A percentile compares a stretch with the other conserved stretches of the same genome.
Evolutionary conservation across 1,284 basidiomycete species (phyloP).

Genomic region (Ceratobasidium sp.): DNA sequence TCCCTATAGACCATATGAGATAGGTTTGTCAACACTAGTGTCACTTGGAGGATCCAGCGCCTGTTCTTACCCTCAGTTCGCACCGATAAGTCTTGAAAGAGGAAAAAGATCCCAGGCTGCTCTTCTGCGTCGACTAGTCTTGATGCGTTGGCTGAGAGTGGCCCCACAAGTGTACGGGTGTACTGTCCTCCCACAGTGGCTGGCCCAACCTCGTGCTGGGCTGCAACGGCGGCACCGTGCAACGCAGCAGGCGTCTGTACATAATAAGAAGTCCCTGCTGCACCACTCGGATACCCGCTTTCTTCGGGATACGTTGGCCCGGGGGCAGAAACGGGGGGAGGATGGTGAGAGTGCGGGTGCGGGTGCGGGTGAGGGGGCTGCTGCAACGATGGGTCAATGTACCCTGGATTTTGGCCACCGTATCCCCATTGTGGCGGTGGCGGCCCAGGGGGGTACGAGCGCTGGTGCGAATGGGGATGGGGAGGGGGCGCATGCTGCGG

Average conservation of each 20-base stretch:
- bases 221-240: constrained; percentile 29
- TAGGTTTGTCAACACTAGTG: not conserved
- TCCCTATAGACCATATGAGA: constrained; percentile 55
- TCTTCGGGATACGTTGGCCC: constrained; percentile 35
- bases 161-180: constrained; percentile 86
- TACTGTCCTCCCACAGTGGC: constrained; percentile 53
- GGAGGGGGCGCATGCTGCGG: constrained; percentile 40
- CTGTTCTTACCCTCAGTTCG: constrained; percentile 74
- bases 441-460: not conserved
- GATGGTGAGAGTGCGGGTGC: constrained; percentile 30
- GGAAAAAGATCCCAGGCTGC: constrained; percentile 83
- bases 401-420: constrained; percentile 15
- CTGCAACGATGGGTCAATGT: constrained; percentile 37
- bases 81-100: constrained; percentile 86
- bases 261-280: constrained; percentile 29
- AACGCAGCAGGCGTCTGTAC: constrained; percentile 42
- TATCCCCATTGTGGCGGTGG: constrained; percentile 38
- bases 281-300: constrained; percentile 21
- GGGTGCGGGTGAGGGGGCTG: constrained; percentile 22
- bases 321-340: constrained; percentile 29
- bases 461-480: constrained; percentile 25
- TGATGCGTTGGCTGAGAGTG: constrained; percentile 82
- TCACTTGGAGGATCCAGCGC: not conserved
- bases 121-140: constrained; percentile 82
- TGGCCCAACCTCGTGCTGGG: constrained; percentile 24